These are phyloP conservation scores for Curvularia eragrostidis DNA, from an alignment of 2,329 filamentous ascomycete species.

Conservation along the genomic window DNA sequence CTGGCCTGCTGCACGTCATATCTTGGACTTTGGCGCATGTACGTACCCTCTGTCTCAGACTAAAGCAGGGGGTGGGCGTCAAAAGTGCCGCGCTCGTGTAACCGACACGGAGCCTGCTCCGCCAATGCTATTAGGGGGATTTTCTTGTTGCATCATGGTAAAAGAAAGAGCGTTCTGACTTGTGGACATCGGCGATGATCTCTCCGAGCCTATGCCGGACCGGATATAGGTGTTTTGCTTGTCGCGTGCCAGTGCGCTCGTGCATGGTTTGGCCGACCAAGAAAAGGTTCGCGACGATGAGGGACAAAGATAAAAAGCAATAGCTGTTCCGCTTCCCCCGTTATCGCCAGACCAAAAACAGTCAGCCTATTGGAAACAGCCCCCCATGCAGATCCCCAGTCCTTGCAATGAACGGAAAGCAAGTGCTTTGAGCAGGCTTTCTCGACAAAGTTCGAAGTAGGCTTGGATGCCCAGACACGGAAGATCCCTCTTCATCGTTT, in stretches of 20 bases:
- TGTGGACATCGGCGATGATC: constrained; percentile 1
- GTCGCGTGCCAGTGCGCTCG: not conserved
- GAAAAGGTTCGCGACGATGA: constrained; percentile 4
- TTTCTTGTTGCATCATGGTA: not conserved
- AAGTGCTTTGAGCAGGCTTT: not conserved
- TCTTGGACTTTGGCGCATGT: constrained; percentile 9
- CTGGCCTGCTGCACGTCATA: constrained; percentile 22
- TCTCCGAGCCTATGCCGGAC: constrained; percentile 5
- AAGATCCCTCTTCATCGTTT: not conserved
- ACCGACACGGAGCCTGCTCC: constrained; percentile 12
- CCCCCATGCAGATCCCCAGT: not conserved
- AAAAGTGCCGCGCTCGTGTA: constrained; percentile 3
- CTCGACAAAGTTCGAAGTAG: not conserved
- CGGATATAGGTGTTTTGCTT: not conserved
- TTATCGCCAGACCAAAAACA: not conserved
- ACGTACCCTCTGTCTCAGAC: constrained; percentile 11
- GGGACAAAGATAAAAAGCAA: not conserved
- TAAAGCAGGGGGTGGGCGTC: constrained; percentile 1
- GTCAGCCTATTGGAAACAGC: not conserved
- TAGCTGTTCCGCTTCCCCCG: not conserved
- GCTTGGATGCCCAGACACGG: not conserved
- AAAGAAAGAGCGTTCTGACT: not conserved
- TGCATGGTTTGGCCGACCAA: not conserved
- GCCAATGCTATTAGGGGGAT: not conserved
- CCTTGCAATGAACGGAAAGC: not conserved